phyloP scores from a whole-genome alignment of 768 basidiomycete species.

The Termitomyces sp. region DNA sequence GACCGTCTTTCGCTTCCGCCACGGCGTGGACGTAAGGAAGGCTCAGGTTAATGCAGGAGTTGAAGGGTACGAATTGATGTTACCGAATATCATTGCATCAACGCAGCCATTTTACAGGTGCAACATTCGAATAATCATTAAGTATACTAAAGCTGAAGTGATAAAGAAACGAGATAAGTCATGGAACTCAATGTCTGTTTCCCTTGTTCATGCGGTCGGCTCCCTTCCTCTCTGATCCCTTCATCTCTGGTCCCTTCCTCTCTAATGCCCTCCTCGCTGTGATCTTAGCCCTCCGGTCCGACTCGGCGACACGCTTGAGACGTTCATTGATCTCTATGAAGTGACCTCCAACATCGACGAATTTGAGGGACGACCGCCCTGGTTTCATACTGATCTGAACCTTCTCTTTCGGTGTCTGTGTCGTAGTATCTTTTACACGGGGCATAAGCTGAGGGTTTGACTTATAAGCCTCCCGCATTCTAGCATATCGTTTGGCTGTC shows the following conservation, averaged over 20 bases:
- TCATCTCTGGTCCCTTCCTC: conserved; percentile 12
- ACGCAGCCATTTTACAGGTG: background rate
- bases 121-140: background rate
- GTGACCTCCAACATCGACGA: conserved; percentile 70
- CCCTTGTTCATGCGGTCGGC: too few relatives aligned
- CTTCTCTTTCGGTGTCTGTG: conserved; percentile 29
- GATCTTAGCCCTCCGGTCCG: conserved; percentile 38
- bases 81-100: background rate
- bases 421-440: conserved; percentile 28
- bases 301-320: conserved; percentile 40
- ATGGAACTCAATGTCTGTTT: background rate
- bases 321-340: conserved; percentile 57
- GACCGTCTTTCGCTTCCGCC: too few relatives aligned
- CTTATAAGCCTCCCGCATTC: conserved; percentile 28
- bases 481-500: conserved; percentile 28
- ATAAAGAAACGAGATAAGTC: background rate
- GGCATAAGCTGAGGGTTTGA: conserved; percentile 34
- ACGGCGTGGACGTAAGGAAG: too few relatives aligned
- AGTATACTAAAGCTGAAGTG: background rate
- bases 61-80: too few relatives aligned
- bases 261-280: conserved; percentile 18
- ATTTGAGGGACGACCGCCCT: conserved; percentile 53
- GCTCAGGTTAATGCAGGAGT: too few relatives aligned
- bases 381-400: conserved; percentile 31
- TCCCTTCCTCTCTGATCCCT: conserved; percentile 21